Base-by-base conservation (phyloP, 139 green algal genomes). In the Tetradesmus obliquus region DNA sequence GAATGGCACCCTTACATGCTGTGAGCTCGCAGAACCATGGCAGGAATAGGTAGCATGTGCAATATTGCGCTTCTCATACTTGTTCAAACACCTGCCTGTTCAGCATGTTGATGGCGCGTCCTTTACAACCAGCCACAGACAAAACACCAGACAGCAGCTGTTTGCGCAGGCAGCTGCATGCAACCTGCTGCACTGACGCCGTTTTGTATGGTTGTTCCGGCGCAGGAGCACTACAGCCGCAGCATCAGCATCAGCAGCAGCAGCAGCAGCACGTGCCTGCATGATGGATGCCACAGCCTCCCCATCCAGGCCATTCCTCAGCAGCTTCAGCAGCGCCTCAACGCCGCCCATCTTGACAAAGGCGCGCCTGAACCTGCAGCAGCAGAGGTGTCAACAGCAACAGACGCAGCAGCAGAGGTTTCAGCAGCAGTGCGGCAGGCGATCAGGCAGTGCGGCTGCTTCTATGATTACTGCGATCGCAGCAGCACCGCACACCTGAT, bases 301-400 rank as follows among this genome's bases (percentile, higher is more conserved):
- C 0, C 10, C 60, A 51, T 84, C 89, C 10, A 74, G 66, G 24
- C 89, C 89, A 19, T 58, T 76, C 2, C 55, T 57, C 89, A 94
- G 84, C 66, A 87, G 85, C 80, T 87, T 85, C 89, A 94, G 85
- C 89, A 94, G 92, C 86, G 60, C 79, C 74, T 94, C 85, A 17
- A 94, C 71, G n/a, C 92, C 92, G 53, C 71, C 82, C 20, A 94
- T 74, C 89, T 86, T 91, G 19, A 84, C 71, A 72, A 90, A 90
- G 5, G 86, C 86, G 20, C 86, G 86, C 20, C 86, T 53, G 53
- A 83, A 90, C 8, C 66, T 76, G 66, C 12, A n/a, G 79, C 79
- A 84, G 79, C 79, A 82, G 6, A 82, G 69, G 69, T n/a, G 74
- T 1, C 74, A 84, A 84, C 10, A 19, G 45, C 32, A 84, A 4